Evolutionary conservation across 805 yeast species (phyloP), one percentile per base, ranked within the genome.

Genomic region (Torulaspora gathmanii): DNA sequence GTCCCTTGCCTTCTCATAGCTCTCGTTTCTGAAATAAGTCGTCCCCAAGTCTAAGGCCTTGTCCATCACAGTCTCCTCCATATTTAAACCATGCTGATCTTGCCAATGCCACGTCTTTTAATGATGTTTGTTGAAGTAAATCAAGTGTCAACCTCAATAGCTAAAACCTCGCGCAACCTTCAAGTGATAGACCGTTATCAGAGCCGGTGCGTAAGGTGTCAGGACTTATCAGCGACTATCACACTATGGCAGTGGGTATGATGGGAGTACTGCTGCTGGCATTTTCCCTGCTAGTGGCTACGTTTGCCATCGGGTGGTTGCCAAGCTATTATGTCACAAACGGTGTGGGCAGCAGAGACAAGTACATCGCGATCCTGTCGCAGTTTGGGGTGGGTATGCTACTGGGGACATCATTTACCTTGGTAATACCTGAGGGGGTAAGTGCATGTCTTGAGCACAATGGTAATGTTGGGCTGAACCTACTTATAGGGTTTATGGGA

Each of bases 341-440:
- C 17, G 49, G 42, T 23, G 46, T 36, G n/a, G 37, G 44, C 7
- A 35, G 34, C 19, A 42, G 44, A n/a, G 53, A 50, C 33, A 43
- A 51, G 23, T 61, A 56, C 30, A 48, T 75, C 26, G 61, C 64
- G 19, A 48, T 58, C 25, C 51, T 73, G 8, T 74, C 83, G 1
- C 68, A 72, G 10, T 69, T 79, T 53, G 77, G 82, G 46, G 70
- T 75, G 49, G 86, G 84, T 1, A 65, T 80, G 53, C 61, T 80
- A 41, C 58, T 78, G 9, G 78, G 83, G 3, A 75, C 83, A 0
- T 71, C 80, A 0, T 63, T 78, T 44, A 71, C 73, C 44, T 58
- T 80, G 15, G 75, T 79, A 9, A 70, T 80, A 17, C 84, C 84
- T 0, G 86, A 80, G 55, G 84, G 83, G 3, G 61, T 78, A 4